Conservation (phyloP, 495 filamentous ascomycete species). For the Penicillium bovifimosum region DNA sequence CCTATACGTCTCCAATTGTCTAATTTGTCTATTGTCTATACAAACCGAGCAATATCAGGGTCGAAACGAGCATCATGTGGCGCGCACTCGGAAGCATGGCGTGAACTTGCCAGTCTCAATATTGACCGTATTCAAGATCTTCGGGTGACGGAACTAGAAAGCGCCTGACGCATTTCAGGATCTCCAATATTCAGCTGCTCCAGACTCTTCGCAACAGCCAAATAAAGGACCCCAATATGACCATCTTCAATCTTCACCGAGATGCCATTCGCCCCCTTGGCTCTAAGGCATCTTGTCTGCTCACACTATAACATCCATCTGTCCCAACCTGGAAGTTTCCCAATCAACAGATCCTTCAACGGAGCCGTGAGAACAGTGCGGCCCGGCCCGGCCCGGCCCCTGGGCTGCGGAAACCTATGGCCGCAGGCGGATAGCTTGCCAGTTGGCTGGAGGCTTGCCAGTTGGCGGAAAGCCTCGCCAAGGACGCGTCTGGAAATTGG, state of each 20-base stretch:
- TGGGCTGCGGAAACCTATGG: too few relatives aligned
- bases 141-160: constrained; percentile 25
- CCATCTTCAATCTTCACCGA: constrained; percentile 42
- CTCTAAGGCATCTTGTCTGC: constrained; percentile 25
- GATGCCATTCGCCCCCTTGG: constrained; percentile 28
- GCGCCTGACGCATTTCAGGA: constrained; percentile 9
- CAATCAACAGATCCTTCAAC: constrained; percentile 25
- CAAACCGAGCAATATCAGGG: too few relatives aligned
- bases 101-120: constrained; percentile 2
- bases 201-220: constrained; percentile 33
- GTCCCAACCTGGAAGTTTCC: constrained; percentile 37
- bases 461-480: too few relatives aligned
- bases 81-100: not conserved
- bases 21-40: too few relatives aligned
- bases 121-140: constrained; percentile 31
- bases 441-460: too few relatives aligned
- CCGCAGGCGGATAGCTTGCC: too few relatives aligned
- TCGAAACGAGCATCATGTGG: not conserved
- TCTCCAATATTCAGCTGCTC: constrained; percentile 30
- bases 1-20: too few relatives aligned
- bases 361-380: constrained; percentile 30
- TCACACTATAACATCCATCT: constrained; percentile 36
- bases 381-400: too few relatives aligned
- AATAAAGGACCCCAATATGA: constrained; percentile 27
- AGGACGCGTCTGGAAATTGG: too few relatives aligned